Evolutionary conservation across 2,329 filamentous ascomycete genomes (phyloP).

Genomic region (Verticillium nubilum): DNA sequence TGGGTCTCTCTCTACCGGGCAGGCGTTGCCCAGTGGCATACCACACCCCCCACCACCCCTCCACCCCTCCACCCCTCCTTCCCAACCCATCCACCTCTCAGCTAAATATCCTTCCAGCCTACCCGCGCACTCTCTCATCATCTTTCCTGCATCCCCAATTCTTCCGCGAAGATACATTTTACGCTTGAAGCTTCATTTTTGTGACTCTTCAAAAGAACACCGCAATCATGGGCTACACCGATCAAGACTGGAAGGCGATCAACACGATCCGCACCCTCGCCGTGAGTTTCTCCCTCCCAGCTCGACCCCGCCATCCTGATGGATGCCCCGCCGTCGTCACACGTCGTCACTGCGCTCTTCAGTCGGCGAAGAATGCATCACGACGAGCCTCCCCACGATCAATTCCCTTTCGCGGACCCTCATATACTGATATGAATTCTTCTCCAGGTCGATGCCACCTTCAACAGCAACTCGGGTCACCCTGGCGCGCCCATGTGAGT

Average conservation of each 20-base stretch:
- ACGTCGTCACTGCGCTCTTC: neutral
- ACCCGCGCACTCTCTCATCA: neutral
- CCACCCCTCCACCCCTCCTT: neutral
- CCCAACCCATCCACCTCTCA: neutral
- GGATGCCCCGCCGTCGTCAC: conserved; percentile 10
- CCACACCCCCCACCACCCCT: neutral
- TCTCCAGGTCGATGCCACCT: conserved; percentile 89
- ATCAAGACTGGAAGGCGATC: conserved; percentile 85
- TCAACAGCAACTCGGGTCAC: conserved; percentile 94
- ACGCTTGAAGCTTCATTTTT: conserved; percentile 3
- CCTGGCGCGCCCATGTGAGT: conserved; percentile 92
- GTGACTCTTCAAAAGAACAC: conserved; percentile 10
- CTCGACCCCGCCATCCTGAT: conserved; percentile 29
- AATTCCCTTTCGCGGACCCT: neutral
- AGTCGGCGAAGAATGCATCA: neutral
- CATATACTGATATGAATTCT: conserved; percentile 16
- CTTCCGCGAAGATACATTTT: neutral
- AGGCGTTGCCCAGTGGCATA: neutral
- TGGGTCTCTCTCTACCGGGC: neutral
- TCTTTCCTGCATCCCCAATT: neutral
- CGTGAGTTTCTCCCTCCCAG: conserved; percentile 54
- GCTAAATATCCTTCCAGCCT: neutral
- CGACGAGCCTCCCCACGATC: neutral
- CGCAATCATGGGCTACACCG: conserved; percentile 77
- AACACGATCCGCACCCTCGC: conserved; percentile 97